These are phyloP conservation scores for Kernera saxatilis DNA, from an alignment of 345 rosid species.

Conservation along the genomic window DNA sequence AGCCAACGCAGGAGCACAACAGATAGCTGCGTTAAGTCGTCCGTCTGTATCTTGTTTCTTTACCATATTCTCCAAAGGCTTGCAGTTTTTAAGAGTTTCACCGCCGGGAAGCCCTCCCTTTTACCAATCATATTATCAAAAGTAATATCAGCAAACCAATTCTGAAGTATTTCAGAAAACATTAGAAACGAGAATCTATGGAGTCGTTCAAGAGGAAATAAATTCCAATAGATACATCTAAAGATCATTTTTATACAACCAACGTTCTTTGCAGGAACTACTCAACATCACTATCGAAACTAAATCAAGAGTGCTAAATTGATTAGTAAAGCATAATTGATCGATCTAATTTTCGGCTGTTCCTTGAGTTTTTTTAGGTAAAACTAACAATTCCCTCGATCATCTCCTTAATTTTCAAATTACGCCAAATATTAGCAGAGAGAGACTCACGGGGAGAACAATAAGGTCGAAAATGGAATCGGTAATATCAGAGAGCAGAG, in stretches of 20 bases:
- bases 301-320: background rate
- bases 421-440: background rate
- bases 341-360: background rate
- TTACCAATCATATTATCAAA: background rate
- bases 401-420: background rate
- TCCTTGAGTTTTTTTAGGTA: background rate
- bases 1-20: constrained; percentile 91
- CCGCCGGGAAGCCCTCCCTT: constrained; percentile 98
- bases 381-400: background rate
- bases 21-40: constrained; percentile 71
- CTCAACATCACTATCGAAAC: background rate
- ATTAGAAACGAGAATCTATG: background rate
- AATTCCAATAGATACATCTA: background rate
- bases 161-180: background rate
- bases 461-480: constrained; percentile 65
- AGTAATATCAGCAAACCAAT: background rate
- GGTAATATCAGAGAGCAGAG: constrained; percentile 53
- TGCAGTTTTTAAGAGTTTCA: constrained; percentile 62
- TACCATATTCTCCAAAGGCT: constrained; percentile 53
- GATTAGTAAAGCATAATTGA: background rate
- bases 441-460: constrained; percentile 55
- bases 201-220: background rate
- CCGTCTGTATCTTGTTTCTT: constrained; percentile 83
- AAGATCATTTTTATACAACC: background rate
- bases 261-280: background rate